A percentile compares a stretch with the other conserved stretches of the same genome.
Conservation (phyloP, 2,329 filamentous ascomycete genomes). For the Rhynchosporium agropyri region DNA sequence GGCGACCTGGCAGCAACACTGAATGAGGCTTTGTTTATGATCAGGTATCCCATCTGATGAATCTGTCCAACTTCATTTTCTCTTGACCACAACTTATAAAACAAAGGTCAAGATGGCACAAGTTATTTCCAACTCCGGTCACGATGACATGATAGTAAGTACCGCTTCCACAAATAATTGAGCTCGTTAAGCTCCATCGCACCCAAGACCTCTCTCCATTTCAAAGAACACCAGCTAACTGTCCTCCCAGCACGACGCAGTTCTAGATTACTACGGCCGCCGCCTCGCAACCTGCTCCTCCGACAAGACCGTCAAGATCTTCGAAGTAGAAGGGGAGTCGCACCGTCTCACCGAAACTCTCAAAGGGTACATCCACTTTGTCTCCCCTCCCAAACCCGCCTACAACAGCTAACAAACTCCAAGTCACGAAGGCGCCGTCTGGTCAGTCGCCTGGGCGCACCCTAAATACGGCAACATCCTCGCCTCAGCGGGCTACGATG, state of each 20-base stretch:
- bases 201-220: neutral
- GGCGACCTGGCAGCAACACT: conserved; percentile 20
- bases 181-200: neutral
- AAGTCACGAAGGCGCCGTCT: conserved; percentile 95
- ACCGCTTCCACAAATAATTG: conserved; percentile 10
- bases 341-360: conserved; percentile 90
- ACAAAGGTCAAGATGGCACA: conserved; percentile 58
- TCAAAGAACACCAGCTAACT: conserved; percentile 29
- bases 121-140: conserved; percentile 81
- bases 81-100: conserved; percentile 20
- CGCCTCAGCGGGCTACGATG: conserved; percentile 93
- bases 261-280: conserved; percentile 97
- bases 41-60: neutral
- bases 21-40: conserved; percentile 18
- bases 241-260: conserved; percentile 80
- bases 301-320: conserved; percentile 99
- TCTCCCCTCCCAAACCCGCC: neutral
- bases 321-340: conserved; percentile 91
- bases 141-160: conserved; percentile 99
- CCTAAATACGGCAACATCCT: conserved; percentile 99
- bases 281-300: conserved; percentile 96
- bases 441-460: conserved; percentile 97
- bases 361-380: conserved; percentile 69
- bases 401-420: conserved; percentile 27
- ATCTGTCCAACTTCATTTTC: neutral